Conservation (phyloP, 2,329 filamentous ascomycete genomes). For the Alternaria hordeiaustralica region DNA sequence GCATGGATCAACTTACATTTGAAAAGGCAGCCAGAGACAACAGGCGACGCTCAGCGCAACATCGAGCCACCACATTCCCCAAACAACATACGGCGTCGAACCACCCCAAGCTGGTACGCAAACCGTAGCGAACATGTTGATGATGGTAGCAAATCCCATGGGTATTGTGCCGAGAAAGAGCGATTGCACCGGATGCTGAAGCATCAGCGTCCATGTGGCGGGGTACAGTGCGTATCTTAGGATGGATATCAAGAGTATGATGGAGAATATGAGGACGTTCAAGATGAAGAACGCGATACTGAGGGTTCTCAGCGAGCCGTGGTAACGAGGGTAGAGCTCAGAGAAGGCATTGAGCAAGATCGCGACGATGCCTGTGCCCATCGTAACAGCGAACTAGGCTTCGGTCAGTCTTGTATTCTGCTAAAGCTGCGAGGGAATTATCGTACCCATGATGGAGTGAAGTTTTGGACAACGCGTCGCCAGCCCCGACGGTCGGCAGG, state of each 20-base stretch:
- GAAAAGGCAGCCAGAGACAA: conserved; percentile 44
- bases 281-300: conserved; percentile 66
- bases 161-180: conserved; percentile 71
- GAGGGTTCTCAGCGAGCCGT: conserved; percentile 58
- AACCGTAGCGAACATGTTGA: conserved; percentile 68
- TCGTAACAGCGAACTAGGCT: conserved; percentile 28
- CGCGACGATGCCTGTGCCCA: conserved; percentile 48
- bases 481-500: conserved; percentile 33
- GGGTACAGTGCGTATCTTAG: conserved; percentile 70
- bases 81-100: conserved; percentile 55
- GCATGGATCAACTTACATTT: conserved; percentile 25
- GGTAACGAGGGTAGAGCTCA: conserved; percentile 56
- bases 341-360: conserved; percentile 68
- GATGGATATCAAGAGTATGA: conserved; percentile 61
- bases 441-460: conserved; percentile 45
- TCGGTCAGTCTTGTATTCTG: not conserved
- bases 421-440: not conserved
- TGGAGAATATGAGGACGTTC: conserved; percentile 62
- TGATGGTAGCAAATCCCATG: conserved; percentile 72
- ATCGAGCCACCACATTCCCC: conserved; percentile 59
- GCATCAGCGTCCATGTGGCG: conserved; percentile 70
- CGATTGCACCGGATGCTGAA: conserved; percentile 69
- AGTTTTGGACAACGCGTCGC: conserved; percentile 42
- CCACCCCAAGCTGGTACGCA: conserved; percentile 66
- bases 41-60: conserved; percentile 50